These are phyloP conservation scores for Fusarium coffeatum DNA, from an alignment of 2,329 filamentous ascomycete species.

Conservation along the genomic window DNA sequence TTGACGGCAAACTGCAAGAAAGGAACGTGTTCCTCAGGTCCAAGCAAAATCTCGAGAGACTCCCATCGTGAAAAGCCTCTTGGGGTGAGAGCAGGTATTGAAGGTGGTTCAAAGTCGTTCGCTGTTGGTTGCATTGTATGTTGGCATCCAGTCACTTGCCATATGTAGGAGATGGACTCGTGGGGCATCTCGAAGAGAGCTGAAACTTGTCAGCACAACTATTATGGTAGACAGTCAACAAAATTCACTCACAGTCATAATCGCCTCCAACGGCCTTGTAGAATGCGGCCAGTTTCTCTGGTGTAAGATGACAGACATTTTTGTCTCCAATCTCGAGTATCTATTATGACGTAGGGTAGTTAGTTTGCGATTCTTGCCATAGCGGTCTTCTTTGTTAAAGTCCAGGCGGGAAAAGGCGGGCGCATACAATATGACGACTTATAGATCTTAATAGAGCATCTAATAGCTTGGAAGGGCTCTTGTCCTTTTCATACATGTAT, in stretches of 20 bases:
- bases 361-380: conserved; percentile 22
- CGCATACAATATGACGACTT: conserved; percentile 75
- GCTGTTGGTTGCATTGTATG: conserved; percentile 84
- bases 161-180: conserved; percentile 87
- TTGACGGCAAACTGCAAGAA: conserved; percentile 84
- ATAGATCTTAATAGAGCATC: conserved; percentile 76
- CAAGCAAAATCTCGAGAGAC: conserved; percentile 87
- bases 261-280: conserved; percentile 80
- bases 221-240: background rate
- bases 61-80: conserved; percentile 94
- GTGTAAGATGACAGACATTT: conserved; percentile 65
- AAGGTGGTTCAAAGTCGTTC: conserved; percentile 78
- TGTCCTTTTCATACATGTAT: conserved; percentile 75
- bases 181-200: conserved; percentile 81
- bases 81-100: conserved; percentile 83
- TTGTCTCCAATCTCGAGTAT: conserved; percentile 68
- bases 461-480: conserved; percentile 73
- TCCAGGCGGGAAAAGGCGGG: background rate
- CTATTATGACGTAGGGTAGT: conserved; percentile 52
- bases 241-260: conserved; percentile 69
- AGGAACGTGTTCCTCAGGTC: conserved; percentile 86
- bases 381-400: background rate
- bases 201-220: conserved; percentile 45
- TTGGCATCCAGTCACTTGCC: conserved; percentile 89
- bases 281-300: conserved; percentile 78